Evolutionary conservation across 805 yeast genomes (phyloP).

Genomic region (Wickerhamiella kurtzmanii): DNA sequence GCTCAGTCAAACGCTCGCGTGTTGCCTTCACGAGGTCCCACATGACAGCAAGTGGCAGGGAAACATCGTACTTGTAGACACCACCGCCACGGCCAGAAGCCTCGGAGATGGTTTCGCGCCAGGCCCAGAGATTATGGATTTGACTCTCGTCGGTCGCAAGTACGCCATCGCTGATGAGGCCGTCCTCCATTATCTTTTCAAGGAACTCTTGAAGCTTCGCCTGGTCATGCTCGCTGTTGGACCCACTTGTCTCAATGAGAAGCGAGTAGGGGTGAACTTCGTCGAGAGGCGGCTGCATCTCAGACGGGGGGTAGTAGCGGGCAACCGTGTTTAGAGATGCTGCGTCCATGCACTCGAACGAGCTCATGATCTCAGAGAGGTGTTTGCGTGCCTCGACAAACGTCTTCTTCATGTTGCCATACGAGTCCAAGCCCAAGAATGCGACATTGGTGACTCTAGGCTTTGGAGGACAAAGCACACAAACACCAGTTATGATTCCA

Average conservation of each 20-base stretch:
- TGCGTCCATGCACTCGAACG: slow-evolving; percentile 84
- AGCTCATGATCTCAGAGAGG: slow-evolving; percentile 71
- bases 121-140: slow-evolving; percentile 68
- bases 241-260: slow-evolving; percentile 91
- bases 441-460: slow-evolving; percentile 80
- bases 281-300: slow-evolving; percentile 58
- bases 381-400: slow-evolving; percentile 68
- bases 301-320: slow-evolving; percentile 33
- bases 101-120: slow-evolving; percentile 94
- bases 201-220: slow-evolving; percentile 75
- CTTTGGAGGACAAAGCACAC: slow-evolving; percentile 77
- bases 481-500: slow-evolving; percentile 80
- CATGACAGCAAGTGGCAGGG: slow-evolving; percentile 69
- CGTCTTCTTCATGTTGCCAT: slow-evolving; percentile 66
- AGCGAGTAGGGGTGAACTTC: slow-evolving; percentile 78
- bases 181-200: slow-evolving; percentile 74
- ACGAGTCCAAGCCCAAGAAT: slow-evolving; percentile 65
- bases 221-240: slow-evolving; percentile 85
- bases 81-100: slow-evolving; percentile 79
- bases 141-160: slow-evolving; percentile 94
- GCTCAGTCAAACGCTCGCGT: slow-evolving; percentile 42
- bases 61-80: slow-evolving; percentile 93
- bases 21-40: slow-evolving; percentile 73
- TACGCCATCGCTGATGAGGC: slow-evolving; percentile 78
- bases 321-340: slow-evolving; percentile 35